Percentiles rank a stretch among this genome's conserved stretches.
phyloP scores from a whole-genome alignment of 768 basidiomycete species.

The Suillus clintonianus region DNA sequence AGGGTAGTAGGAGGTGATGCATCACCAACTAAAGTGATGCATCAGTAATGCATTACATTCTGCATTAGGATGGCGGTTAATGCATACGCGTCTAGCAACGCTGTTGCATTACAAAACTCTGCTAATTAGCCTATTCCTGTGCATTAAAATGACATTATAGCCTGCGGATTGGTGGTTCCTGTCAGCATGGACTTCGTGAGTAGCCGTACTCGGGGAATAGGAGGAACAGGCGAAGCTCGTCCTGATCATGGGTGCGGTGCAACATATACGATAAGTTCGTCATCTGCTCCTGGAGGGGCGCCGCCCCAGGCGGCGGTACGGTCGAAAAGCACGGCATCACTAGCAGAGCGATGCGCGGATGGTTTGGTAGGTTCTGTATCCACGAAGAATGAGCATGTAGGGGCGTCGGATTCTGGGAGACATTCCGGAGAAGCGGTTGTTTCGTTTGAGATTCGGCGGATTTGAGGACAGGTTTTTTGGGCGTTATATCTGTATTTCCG shows the following conservation, averaged over 20 bases:
- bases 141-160: too few species aligned
- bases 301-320: conserved; percentile 14
- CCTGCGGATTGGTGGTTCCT: conserved; percentile 13
- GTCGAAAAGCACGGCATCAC: conserved; percentile 26
- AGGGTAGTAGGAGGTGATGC: too few species aligned
- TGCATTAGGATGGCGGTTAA: too few species aligned
- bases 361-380: conserved; percentile 39
- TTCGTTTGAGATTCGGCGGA: background rate
- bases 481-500: too few species aligned
- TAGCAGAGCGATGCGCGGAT: conserved; percentile 6
- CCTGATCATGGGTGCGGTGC: conserved; percentile 65
- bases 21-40: too few species aligned
- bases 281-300: conserved; percentile 42
- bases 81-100: too few species aligned
- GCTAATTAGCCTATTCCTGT: too few species aligned
- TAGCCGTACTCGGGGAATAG: conserved; percentile 16
- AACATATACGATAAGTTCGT: conserved; percentile 77
- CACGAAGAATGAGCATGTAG: conserved; percentile 35
- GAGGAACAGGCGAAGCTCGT: conserved; percentile 13
- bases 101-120: too few species aligned
- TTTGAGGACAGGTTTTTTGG: background rate
- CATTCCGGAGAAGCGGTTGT: background rate
- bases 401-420: background rate
- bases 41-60: too few species aligned
- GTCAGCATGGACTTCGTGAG: conserved; percentile 28